Conservation (phyloP, 495 filamentous ascomycete genomes). For the Penicillium canariense region DNA sequence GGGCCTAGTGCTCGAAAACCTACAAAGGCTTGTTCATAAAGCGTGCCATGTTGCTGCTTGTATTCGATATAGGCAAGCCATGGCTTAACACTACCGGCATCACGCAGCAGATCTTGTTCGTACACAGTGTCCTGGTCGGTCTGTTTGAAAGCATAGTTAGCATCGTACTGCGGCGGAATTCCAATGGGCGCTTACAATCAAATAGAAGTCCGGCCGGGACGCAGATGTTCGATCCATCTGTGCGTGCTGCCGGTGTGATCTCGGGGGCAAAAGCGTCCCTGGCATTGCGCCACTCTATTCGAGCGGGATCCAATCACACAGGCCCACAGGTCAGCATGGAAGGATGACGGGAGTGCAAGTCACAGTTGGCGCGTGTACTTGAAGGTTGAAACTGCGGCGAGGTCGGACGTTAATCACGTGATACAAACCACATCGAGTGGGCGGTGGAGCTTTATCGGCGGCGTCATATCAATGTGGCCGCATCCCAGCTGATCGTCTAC, state of each 20-base stretch:
- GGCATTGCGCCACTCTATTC: slow-evolving; percentile 54
- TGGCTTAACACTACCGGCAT: slow-evolving; percentile 83
- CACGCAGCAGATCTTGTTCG: slow-evolving; percentile 90
- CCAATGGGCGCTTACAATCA: slow-evolving; percentile 63
- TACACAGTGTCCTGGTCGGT: slow-evolving; percentile 88
- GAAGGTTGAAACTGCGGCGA: slow-evolving; percentile 25
- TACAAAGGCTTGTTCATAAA: slow-evolving; percentile 91
- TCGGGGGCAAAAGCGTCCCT: slow-evolving; percentile 58
- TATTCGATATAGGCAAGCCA: slow-evolving; percentile 95
- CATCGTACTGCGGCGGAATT: neutral
- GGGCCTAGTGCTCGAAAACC: slow-evolving; percentile 8
- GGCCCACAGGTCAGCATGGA: slow-evolving; percentile 31
- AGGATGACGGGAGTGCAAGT: slow-evolving; percentile 29
- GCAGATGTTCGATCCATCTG: slow-evolving; percentile 47
- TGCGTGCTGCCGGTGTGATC: slow-evolving; percentile 51
- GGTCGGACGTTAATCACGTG: slow-evolving; percentile 34
- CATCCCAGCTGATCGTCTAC: slow-evolving; percentile 18
- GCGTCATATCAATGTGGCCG: slow-evolving; percentile 36
- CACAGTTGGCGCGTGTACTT: slow-evolving; percentile 29
- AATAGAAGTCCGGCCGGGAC: slow-evolving; percentile 61
- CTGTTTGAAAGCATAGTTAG: slow-evolving; percentile 35
- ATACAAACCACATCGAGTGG: slow-evolving; percentile 23
- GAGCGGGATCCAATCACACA: slow-evolving; percentile 42
- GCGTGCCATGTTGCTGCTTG: slow-evolving; percentile 81
- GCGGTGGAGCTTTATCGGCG: slow-evolving; percentile 30